phyloP scores from a whole-genome alignment of 179 eudicot genomes.

The Nepenthes alata region DNA sequence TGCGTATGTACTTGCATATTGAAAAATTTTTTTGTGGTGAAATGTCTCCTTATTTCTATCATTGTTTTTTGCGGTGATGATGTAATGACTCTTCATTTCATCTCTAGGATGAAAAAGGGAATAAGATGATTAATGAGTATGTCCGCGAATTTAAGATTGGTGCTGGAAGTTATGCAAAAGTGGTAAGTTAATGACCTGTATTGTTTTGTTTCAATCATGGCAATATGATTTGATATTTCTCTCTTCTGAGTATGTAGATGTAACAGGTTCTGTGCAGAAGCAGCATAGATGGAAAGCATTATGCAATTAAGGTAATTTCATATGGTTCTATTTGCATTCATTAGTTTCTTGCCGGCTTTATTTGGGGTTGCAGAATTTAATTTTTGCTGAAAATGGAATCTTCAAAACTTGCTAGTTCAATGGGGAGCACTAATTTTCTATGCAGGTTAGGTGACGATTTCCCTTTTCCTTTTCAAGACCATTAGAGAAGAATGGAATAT shows the following conservation, averaged over 20 bases:
- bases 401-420: no score
- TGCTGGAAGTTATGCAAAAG: slow-evolving; percentile 90
- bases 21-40: no score
- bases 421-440: no score
- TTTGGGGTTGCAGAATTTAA: no score
- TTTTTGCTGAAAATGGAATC: no score
- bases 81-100: neutral
- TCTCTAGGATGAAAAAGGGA: slow-evolving; percentile 67
- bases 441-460: no score
- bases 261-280: slow-evolving; percentile 76
- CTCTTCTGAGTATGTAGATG: slow-evolving; percentile 7
- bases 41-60: no score
- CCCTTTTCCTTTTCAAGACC: no score
- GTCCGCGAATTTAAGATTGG: slow-evolving; percentile 76
- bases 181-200: slow-evolving; percentile 39
- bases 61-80: neutral
- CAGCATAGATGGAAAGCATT: slow-evolving; percentile 64
- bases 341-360: no score
- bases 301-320: slow-evolving; percentile 72
- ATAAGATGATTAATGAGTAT: slow-evolving; percentile 74
- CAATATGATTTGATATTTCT: slow-evolving; percentile 1
- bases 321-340: no score
- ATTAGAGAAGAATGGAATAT: no score
- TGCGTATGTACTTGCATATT: no score
- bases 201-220: neutral